Base-by-base conservation (phyloP, 768 basidiomycete genomes). In the Mycena belliarum region DNA sequence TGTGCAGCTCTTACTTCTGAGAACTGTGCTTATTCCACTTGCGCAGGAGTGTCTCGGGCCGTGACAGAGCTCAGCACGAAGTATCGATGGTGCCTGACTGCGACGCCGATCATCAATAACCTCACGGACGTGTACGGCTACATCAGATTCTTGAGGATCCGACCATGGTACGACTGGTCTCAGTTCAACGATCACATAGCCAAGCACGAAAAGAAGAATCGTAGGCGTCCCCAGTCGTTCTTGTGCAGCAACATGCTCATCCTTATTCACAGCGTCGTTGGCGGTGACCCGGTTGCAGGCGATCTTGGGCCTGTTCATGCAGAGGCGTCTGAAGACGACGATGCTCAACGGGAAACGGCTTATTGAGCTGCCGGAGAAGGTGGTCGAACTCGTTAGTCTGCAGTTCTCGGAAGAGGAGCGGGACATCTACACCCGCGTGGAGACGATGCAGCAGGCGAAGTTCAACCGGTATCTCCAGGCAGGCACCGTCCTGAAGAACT, bases 401-500 rank as follows among this genome's bases (percentile, higher is more conserved):
- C 75, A 81, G 41, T 89, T 91, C 65, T 73, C 80, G 0, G 59
- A 72, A 23, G 87, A 88, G 65, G 89, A 90, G 59, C 71, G 82
- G 12, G 81, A 82, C 1, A 79, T 89, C n/a, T 89, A 88, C 63
- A 72, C 73, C 9, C 81, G 82, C 81, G 78, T 86, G 15, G 84
- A 85, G 64, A 72, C 77, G 24, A 67, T 69, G 8, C 76, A 80
- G 43, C 85, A 87, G 60, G 80, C 81, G 1, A 79, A 73, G 26
- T 89, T 91, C 74, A 90, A 89, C 65, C 74, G 80, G 20, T 88
- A 74, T 68, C 72, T 86, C 10, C 70, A 74, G 6, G 83, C 78
- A 6, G 86, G 87, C 1, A 88, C 88, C 0, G 86, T 90, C 12
- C 71, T 90, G 37, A 90, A 90, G 66, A 84, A 88, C 62, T 85